Conservation (phyloP, 2,329 filamentous ascomycete genomes). For the Penicillium olsonii region DNA sequence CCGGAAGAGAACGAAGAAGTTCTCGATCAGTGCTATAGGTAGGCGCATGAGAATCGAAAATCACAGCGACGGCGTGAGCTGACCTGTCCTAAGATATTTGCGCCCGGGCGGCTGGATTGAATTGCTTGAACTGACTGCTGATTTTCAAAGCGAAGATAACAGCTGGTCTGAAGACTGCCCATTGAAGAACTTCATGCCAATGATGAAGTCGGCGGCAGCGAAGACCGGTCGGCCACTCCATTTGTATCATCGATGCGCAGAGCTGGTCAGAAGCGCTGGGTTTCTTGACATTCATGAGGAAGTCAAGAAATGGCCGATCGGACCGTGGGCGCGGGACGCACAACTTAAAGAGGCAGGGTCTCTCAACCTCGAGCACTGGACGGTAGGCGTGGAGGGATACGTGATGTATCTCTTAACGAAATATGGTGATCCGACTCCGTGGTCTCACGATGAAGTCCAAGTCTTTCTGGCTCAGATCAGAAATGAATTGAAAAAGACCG, state of each 20-base stretch:
- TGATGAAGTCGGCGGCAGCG: not conserved
- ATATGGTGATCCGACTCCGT: slow-evolving; percentile 6
- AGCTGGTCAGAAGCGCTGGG: not conserved
- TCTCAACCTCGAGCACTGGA: slow-evolving; percentile 4
- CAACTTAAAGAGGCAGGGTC: slow-evolving; percentile 2
- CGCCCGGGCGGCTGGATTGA: slow-evolving; percentile 9
- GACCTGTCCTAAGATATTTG: not conserved
- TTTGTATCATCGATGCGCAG: not conserved
- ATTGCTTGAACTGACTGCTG: not conserved
- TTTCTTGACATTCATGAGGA: slow-evolving; percentile 7
- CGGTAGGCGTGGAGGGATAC: slow-evolving; percentile 4
- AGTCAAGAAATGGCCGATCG: slow-evolving; percentile 2
- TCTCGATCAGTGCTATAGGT: not conserved
- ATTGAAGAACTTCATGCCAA: not conserved
- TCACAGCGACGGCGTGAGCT: not conserved
- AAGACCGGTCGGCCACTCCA: not conserved
- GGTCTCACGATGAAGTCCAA: slow-evolving; percentile 7
- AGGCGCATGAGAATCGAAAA: not conserved
- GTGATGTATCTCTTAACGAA: slow-evolving; percentile 4
- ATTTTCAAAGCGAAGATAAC: not conserved
- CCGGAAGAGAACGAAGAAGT: not conserved
- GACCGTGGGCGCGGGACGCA: slow-evolving; percentile 2
- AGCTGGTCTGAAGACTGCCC: not conserved
- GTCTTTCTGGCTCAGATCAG: slow-evolving; percentile 10
- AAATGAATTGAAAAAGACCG: slow-evolving; percentile 1